Evolutionary conservation across 805 yeast species (phyloP).

Genomic region (Komagataella pseudopastoris): DNA sequence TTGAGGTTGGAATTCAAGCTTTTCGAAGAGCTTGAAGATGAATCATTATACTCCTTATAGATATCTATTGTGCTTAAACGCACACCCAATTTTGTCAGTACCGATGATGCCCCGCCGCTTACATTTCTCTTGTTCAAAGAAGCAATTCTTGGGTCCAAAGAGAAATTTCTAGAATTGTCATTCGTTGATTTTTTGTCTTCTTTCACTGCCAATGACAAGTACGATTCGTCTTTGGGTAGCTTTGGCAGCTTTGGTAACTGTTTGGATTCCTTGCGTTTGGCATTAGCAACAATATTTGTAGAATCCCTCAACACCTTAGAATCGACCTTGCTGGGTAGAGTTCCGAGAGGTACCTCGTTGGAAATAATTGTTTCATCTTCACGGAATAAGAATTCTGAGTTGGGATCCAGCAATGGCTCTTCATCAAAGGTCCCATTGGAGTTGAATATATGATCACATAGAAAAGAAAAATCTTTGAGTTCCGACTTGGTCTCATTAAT

Average conservation of each 20-base stretch:
- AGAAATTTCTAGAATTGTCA: neutral
- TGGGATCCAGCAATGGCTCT: neutral
- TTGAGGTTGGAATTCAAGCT: neutral
- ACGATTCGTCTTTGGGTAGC: neutral
- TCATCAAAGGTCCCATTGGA: neutral
- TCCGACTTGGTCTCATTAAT: neutral
- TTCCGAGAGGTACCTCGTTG: neutral
- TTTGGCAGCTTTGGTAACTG: constrained; percentile 1
- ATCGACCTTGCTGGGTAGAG: neutral
- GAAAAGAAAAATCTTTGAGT: constrained; percentile 5
- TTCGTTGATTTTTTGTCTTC: neutral
- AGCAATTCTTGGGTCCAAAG: constrained; percentile 11
- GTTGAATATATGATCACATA: constrained; percentile 4
- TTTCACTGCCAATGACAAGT: neutral
- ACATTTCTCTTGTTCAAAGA: constrained; percentile 1
- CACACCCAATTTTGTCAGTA: constrained; percentile 15
- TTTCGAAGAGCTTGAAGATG: neutral
- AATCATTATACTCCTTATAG: constrained; percentile 2
- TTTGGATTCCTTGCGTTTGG: neutral
- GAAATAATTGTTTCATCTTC: neutral
- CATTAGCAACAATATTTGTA: neutral
- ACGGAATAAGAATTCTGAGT: neutral
- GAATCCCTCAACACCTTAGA: neutral
- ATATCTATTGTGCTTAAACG: constrained; percentile 12
- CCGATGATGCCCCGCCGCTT: constrained; percentile 9